Conservation (phyloP, 805 yeast species). For the Cyberlindnera misumaiensis region DNA sequence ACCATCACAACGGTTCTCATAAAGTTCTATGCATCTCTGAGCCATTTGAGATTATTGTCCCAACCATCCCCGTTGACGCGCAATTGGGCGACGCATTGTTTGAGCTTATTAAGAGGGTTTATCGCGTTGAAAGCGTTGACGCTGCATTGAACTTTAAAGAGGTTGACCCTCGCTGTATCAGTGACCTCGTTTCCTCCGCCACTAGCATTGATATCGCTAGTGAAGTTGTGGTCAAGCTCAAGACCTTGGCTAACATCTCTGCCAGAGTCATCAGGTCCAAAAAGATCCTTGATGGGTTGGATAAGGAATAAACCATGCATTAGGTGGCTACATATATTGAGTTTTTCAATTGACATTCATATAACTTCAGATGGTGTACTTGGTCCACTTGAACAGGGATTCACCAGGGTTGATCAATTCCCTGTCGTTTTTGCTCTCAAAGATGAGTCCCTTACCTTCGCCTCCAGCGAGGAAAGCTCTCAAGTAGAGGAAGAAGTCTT, state of each 20-base stretch:
- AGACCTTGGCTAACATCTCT: constrained; percentile 14
- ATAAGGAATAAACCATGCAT: constrained; percentile 7
- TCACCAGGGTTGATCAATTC: constrained; percentile 42
- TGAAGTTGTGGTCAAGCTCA: constrained; percentile 21
- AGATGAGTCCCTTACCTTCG: constrained; percentile 32
- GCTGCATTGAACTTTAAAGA: constrained; percentile 21
- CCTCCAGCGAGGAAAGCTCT: constrained; percentile 32
- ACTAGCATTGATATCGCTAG: constrained; percentile 30
- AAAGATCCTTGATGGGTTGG: constrained; percentile 18
- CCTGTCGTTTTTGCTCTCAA: constrained; percentile 25
- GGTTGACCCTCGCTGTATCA: constrained; percentile 18
- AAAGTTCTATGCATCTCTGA: constrained; percentile 59
- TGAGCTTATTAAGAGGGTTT: constrained; percentile 15
- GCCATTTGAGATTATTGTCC: constrained; percentile 55
- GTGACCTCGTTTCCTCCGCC: constrained; percentile 26
- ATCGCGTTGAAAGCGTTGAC: constrained; percentile 13
- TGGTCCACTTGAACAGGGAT: constrained; percentile 38
- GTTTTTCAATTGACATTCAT: too few relatives aligned
- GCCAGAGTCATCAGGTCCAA: constrained; percentile 20
- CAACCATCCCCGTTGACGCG: constrained; percentile 30
- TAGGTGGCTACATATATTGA: too few relatives aligned
- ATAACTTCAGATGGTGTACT: constrained; percentile 14
- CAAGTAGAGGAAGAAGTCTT: constrained; percentile 34
- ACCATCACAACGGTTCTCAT: constrained; percentile 61
- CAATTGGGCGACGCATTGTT: constrained; percentile 27